These are phyloP conservation scores for Wallacemonas rigidus DNA, from an alignment of 208 protist genomes.

Conservation along the genomic window DNA sequence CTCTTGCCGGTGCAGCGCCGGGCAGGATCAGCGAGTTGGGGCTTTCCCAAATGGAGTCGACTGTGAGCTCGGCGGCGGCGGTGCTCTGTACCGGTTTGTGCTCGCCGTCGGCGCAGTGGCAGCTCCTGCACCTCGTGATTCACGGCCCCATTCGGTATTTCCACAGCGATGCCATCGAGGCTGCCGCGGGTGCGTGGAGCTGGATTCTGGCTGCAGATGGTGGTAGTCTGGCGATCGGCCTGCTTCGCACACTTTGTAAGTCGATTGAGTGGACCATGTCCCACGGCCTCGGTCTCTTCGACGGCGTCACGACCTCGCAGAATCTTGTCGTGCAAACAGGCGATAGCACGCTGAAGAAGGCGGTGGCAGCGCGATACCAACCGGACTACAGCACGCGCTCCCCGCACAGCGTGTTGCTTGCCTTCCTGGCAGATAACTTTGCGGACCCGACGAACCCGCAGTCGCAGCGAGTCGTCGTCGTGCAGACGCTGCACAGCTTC, in stretches of 20 bases:
- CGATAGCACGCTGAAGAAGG: slow-evolving; percentile 17
- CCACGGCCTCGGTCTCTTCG: slow-evolving; percentile 72
- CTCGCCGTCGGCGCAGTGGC: slow-evolving; percentile 29
- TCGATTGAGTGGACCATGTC: slow-evolving; percentile 69
- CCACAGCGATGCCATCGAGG: slow-evolving; percentile 45
- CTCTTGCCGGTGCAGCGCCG: neutral
- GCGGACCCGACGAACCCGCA: slow-evolving; percentile 46
- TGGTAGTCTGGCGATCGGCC: slow-evolving; percentile 46
- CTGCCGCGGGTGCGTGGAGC: slow-evolving; percentile 64
- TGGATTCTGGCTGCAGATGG: slow-evolving; percentile 68
- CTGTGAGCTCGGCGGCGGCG: slow-evolving; percentile 49
- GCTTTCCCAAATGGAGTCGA: slow-evolving; percentile 32
- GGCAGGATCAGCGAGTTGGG: slow-evolving; percentile 16
- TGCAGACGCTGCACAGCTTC: slow-evolving; percentile 60
- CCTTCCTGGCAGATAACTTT: slow-evolving; percentile 69
- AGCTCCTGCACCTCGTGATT: slow-evolving; percentile 69
- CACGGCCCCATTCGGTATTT: slow-evolving; percentile 69
- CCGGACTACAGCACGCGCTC: slow-evolving; percentile 45
- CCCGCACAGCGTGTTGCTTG: slow-evolving; percentile 76
- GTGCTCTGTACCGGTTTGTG: slow-evolving; percentile 40
- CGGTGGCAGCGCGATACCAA: slow-evolving; percentile 14
- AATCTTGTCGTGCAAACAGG: slow-evolving; percentile 66
- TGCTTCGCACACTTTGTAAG: slow-evolving; percentile 61
- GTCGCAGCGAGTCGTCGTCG: slow-evolving; percentile 52
- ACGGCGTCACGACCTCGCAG: slow-evolving; percentile 54